Evolutionary conservation across 208 protist genomes (phyloP).

Genomic region (Trypanosomatidae sp.): DNA sequence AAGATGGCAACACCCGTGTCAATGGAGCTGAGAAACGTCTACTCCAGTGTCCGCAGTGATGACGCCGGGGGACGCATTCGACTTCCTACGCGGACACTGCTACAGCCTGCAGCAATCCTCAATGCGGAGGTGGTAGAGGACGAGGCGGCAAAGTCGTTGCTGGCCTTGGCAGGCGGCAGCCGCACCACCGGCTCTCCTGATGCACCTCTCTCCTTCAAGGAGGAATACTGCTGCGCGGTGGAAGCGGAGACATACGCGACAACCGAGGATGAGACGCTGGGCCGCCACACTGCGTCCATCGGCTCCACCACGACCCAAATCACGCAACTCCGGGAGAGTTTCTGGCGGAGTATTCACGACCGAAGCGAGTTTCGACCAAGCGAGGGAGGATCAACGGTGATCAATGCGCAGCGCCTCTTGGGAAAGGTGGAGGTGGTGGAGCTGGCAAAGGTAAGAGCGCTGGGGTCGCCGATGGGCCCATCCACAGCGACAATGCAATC

Average conservation of each 20-base stretch:
- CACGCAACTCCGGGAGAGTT: slow-evolving; percentile 22
- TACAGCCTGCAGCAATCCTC: background rate
- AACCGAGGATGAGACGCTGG: slow-evolving; percentile 9
- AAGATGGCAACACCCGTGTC: slow-evolving; percentile 4
- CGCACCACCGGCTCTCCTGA: slow-evolving; percentile 15
- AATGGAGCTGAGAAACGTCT: slow-evolving; percentile 4
- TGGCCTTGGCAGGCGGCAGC: slow-evolving; percentile 4
- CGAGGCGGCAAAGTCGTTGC: slow-evolving; percentile 5
- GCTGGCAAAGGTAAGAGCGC: background rate
- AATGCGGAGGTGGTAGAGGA: background rate
- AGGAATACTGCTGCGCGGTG: slow-evolving; percentile 15
- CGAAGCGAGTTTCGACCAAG: background rate
- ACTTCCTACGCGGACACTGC: background rate
- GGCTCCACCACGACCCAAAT: slow-evolving; percentile 22
- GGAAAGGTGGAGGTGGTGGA: background rate
- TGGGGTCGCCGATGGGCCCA: background rate
- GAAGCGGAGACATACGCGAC: background rate
- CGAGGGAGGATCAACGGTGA: background rate
- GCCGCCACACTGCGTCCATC: slow-evolving; percentile 12
- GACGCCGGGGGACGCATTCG: background rate
- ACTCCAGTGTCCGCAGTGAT: slow-evolving; percentile 2
- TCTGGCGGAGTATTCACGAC: slow-evolving; percentile 23
- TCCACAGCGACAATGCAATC: background rate
- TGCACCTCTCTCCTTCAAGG: slow-evolving; percentile 20
- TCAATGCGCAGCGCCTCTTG: background rate